Conservation (phyloP, 345 rosid species). For the Linum lewisii region DNA sequence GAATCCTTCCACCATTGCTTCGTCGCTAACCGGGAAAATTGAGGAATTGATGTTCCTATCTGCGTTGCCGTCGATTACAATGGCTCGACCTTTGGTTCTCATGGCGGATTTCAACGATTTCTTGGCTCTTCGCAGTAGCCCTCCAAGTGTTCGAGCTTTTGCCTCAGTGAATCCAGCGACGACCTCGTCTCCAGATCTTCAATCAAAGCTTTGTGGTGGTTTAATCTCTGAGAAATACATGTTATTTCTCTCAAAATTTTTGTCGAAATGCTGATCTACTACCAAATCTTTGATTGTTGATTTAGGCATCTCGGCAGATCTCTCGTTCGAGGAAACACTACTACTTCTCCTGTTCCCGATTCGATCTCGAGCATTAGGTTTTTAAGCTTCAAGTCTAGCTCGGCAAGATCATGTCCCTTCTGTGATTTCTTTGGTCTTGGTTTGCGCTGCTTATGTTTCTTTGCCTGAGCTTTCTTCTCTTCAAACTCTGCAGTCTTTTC, state of each 20-base stretch:
- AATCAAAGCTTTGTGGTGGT: conserved; percentile 54
- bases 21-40: too few relatives aligned
- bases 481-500: conserved; percentile 66
- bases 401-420: conserved; percentile 22
- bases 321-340: conserved; percentile 3
- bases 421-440: conserved; percentile 32
- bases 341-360: conserved; percentile 19
- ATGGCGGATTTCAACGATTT: conserved; percentile 66
- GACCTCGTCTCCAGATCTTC: conserved; percentile 77
- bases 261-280: too few relatives aligned
- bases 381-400: conserved; percentile 50
- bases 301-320: conserved; percentile 16
- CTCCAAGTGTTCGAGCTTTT: conserved; percentile 79
- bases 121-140: conserved; percentile 68
- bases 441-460: conserved; percentile 34
- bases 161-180: conserved; percentile 57
- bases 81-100: conserved; percentile 32
- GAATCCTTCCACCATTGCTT: conserved; percentile 85
- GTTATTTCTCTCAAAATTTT: too few relatives aligned
- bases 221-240: too few relatives aligned
- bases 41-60: conserved; percentile 15
- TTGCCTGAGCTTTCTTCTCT: conserved; percentile 40
- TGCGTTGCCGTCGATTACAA: conserved; percentile 21
- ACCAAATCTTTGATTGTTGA: conserved; percentile 6
- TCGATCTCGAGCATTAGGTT: conserved; percentile 46